Evolutionary conservation across 192 early-diverging fungal genomes (phyloP).

Genomic region (Irineochytrium annulatum): DNA sequence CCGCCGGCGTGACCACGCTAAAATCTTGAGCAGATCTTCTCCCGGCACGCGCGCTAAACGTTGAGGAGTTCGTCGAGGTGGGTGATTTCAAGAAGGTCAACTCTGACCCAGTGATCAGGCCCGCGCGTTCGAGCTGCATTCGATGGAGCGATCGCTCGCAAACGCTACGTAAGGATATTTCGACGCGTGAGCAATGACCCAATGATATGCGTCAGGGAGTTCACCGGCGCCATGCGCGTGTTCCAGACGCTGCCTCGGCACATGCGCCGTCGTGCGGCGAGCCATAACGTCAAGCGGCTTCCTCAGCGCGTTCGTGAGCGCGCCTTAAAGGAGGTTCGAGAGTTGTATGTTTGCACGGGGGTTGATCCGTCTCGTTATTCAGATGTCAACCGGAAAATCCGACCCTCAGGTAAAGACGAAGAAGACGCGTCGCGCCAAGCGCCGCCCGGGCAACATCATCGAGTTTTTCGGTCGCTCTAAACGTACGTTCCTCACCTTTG

Average conservation of each 20-base stretch:
- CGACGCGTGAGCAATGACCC: background rate
- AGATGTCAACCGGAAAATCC: conserved; percentile 8
- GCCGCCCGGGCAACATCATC: conserved; percentile 12
- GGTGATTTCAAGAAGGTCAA: background rate
- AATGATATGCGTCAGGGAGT: conserved; percentile 10
- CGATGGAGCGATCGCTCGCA: conserved; percentile 75
- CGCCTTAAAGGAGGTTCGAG: conserved; percentile 66
- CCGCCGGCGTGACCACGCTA: background rate
- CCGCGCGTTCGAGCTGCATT: conserved; percentile 79
- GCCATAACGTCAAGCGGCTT: conserved; percentile 91
- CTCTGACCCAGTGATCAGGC: conserved; percentile 40
- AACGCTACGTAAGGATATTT: conserved; percentile 41
- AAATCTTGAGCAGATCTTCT: too few species aligned
- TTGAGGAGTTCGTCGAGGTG: conserved; percentile 59
- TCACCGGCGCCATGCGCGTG: conserved; percentile 58
- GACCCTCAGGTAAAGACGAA: conserved; percentile 14
- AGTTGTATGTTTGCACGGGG: conserved; percentile 4
- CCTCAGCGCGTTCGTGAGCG: conserved; percentile 74
- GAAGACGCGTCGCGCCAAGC: conserved; percentile 24
- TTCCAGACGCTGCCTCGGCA: conserved; percentile 90
- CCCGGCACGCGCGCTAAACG: conserved; percentile 38
- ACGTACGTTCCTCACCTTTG: conserved; percentile 4
- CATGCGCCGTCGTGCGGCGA: conserved; percentile 88
- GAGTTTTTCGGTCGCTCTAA: conserved; percentile 17
- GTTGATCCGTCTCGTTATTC: conserved; percentile 10